Evolutionary conservation across 257 asterid genomes (phyloP).

Genomic region (Rauvolfia tetraphylla): DNA sequence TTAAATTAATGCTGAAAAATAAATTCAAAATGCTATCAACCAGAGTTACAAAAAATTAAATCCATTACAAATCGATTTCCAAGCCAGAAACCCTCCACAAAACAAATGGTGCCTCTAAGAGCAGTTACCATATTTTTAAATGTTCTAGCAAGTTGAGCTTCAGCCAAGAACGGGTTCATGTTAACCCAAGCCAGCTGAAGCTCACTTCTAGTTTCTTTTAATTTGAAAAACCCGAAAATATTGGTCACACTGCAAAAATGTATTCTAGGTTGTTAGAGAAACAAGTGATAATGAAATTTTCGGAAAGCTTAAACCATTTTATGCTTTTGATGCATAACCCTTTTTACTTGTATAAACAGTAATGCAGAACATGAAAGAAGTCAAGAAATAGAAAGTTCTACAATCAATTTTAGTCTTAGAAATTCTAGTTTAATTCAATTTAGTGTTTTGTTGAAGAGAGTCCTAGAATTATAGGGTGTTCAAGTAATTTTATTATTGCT

Average conservation of each 20-base stretch:
- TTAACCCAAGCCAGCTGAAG: not conserved
- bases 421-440: too few species aligned
- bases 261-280: not conserved
- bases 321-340: not conserved
- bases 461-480: too few species aligned
- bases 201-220: not conserved
- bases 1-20: not conserved
- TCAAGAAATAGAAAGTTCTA: too few species aligned
- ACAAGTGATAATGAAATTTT: not conserved
- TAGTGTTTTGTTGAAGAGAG: too few species aligned
- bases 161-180: not conserved
- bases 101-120: not conserved
- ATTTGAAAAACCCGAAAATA: not conserved
- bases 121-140: too few species aligned
- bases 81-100: not conserved
- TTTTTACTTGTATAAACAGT: too few species aligned
- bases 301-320: not conserved
- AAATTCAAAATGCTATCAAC: not conserved
- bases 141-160: not conserved
- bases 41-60: not conserved
- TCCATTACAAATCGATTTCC: not conserved
- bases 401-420: too few species aligned
- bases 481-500: too few species aligned
- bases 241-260: not conserved
- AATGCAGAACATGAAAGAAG: too few species aligned